Conservation (phyloP, 371 early-diverging fungal species). For the Actinomortierella ambigua region DNA sequence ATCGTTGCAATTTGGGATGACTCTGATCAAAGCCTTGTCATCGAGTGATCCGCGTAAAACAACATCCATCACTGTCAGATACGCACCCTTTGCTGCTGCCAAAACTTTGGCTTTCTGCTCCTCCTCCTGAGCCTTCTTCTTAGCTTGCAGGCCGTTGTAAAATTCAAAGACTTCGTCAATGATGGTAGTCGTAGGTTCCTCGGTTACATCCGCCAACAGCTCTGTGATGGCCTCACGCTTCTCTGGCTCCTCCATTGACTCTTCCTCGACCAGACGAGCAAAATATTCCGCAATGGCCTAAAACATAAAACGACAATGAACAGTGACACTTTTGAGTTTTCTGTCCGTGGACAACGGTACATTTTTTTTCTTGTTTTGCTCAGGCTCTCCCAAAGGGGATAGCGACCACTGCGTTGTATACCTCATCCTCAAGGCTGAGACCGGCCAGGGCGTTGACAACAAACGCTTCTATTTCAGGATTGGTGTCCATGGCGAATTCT, state of each 20-base stretch:
- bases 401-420: constrained; percentile 3
- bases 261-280: constrained; percentile 60
- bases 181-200: constrained; percentile 20
- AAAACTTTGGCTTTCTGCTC: constrained; percentile 50
- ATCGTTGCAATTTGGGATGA: too few relatives aligned
- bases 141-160: constrained; percentile 44
- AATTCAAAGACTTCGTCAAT: constrained; percentile 39
- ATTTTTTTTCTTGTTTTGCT: too few relatives aligned
- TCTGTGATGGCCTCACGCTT: constrained; percentile 61
- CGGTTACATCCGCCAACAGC: constrained; percentile 56
- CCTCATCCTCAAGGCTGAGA: constrained; percentile 43
- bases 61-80: too few relatives aligned
- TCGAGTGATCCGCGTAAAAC: too few relatives aligned
- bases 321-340: background rate
- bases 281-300: constrained; percentile 58
- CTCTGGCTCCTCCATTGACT: constrained; percentile 58
- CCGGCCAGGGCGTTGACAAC: constrained; percentile 27
- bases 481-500: constrained; percentile 12
- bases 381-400: too few relatives aligned
- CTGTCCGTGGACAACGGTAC: background rate
- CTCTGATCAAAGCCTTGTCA: too few relatives aligned
- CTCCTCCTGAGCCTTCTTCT: constrained; percentile 47
- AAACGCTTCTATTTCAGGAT: constrained; percentile 31
- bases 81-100: constrained; percentile 51
- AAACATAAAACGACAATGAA: background rate